A percentile compares a stretch with the other conserved stretches of the same genome.
Conservation (phyloP, 257 asterid genomes). For the Fraxinus americana region DNA sequence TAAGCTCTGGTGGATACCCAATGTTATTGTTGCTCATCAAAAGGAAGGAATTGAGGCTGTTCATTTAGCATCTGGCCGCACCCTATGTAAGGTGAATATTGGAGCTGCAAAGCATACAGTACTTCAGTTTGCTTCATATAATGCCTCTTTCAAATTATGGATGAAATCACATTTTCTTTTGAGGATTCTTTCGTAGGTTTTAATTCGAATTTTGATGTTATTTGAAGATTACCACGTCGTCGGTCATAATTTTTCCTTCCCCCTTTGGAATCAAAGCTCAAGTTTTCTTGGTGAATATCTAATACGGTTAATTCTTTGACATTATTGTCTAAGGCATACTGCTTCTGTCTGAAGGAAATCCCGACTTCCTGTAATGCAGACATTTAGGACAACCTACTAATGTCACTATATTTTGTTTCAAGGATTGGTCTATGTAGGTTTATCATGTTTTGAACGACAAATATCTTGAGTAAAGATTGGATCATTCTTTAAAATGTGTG, state of each 20-base stretch:
- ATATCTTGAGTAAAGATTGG: conserved; percentile 11
- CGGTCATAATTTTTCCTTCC: background rate
- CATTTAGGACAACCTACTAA: background rate
- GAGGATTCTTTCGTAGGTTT: conserved; percentile 20
- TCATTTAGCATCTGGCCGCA: conserved; percentile 97
- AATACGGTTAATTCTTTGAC: background rate
- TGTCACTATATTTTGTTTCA: background rate
- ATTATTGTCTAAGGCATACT: conserved; percentile 9
- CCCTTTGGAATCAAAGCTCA: background rate
- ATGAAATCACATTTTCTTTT: conserved; percentile 1
- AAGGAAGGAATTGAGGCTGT: conserved; percentile 97
- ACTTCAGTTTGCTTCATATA: conserved; percentile 17
- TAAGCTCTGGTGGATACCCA: conserved; percentile 99
- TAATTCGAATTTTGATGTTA: conserved; percentile 12
- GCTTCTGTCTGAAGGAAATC: conserved; percentile 10
- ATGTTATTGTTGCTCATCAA: conserved; percentile 91
- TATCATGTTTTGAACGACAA: conserved; percentile 4
- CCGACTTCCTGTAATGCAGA: conserved; percentile 2
- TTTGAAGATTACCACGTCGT: background rate
- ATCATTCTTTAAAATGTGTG: conserved; percentile 6
- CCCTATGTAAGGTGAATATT: conserved; percentile 78
- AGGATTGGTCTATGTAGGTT: conserved; percentile 1
- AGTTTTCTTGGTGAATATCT: background rate
- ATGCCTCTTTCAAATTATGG: background rate
- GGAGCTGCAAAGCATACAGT: conserved; percentile 20